A percentile compares a stretch with the other conserved stretches of the same genome.
phyloP scores from a whole-genome alignment of 257 asterid species.

The Fraxinus anomala region DNA sequence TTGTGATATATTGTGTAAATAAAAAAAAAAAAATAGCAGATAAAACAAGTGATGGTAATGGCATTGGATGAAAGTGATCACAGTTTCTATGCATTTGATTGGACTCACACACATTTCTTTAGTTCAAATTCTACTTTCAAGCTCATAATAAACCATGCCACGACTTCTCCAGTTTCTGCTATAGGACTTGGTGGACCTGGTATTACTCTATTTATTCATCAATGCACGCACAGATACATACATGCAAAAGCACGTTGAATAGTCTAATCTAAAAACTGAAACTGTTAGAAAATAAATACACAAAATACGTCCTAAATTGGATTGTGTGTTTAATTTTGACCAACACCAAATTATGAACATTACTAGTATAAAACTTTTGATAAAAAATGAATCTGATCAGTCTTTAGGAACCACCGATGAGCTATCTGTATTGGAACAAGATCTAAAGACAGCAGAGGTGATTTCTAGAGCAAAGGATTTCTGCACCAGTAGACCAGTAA shows the following conservation, averaged over 20 bases:
- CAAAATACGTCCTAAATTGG: too few species aligned
- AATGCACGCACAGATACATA: neutral
- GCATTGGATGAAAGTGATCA: conserved; percentile 46
- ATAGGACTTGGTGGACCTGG: conserved; percentile 44
- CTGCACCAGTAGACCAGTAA: conserved; percentile 30
- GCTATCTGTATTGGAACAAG: conserved; percentile 31
- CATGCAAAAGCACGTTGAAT: neutral
- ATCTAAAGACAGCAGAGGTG: conserved; percentile 32
- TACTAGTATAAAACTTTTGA: too few species aligned
- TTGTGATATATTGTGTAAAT: neutral
- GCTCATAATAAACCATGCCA: conserved; percentile 39
- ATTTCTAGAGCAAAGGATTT: conserved; percentile 27
- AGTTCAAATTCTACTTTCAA: conserved; percentile 26
- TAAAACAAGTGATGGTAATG: conserved; percentile 40
- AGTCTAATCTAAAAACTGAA: too few species aligned
- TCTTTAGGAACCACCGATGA: conserved; percentile 31
- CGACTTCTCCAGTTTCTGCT: conserved; percentile 28
- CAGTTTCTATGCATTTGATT: conserved; percentile 45
- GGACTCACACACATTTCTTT: conserved; percentile 40
- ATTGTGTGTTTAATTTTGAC: too few species aligned
- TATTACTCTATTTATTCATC: neutral
- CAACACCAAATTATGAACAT: too few species aligned
- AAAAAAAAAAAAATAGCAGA: conserved; percentile 6
- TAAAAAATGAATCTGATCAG: too few species aligned
- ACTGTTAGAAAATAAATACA: too few species aligned